Base-by-base conservation (phyloP, 2,329 filamentous ascomycete species). In the Biscogniauxia mediterranea region DNA sequence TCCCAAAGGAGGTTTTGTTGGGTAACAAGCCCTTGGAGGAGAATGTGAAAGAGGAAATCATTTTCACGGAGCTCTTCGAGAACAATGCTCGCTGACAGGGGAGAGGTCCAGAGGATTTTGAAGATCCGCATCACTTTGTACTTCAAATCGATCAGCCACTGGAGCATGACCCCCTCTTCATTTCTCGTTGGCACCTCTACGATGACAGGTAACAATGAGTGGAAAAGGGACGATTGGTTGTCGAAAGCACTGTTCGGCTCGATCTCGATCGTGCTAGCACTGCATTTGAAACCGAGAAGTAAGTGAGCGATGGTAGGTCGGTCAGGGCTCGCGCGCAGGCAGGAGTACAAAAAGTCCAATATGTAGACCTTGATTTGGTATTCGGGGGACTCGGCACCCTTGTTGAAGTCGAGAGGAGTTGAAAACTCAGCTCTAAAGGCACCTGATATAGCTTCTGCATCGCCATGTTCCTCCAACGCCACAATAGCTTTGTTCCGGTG, bases 271-370 rank as follows among this genome's bases (percentile, higher is more conserved):
- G 84, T 83, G 64, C 87, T 88, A 42, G 89, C 85, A 52, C 87
- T 85, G 69, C 92, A 96, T 59, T 85, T 85, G 74, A 99, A 97
- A 0, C 95, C 95, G 5, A 99, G 85, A 1, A 99, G 80, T 53
- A 96, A 82, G 74, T 99, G 96, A 0, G 94, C 95, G 67, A 99
- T 89, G 1, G 90, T 96, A 4, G 95, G 93, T 68, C 88, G 86
- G 68, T 89, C 85, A 1, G 90, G 88, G 25, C 89, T 89, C 38
- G 89, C 87, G 58, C 85, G 83, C 2, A 99, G 82, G 71, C 92
- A 96, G 58, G 88, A 86, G 68, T 91, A 90, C 46, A 99, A 79
- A 69, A 99, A 94, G 65, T 94, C 89, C 5, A 99, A 83, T 21
- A 98, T 88, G 62, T 89, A 90, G 57, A 91, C 81, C 75, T 97